A percentile compares a stretch with the other conserved stretches of the same genome.
Conservation (phyloP, 2,329 filamentous ascomycete genomes). For the Penicillium hordei region DNA sequence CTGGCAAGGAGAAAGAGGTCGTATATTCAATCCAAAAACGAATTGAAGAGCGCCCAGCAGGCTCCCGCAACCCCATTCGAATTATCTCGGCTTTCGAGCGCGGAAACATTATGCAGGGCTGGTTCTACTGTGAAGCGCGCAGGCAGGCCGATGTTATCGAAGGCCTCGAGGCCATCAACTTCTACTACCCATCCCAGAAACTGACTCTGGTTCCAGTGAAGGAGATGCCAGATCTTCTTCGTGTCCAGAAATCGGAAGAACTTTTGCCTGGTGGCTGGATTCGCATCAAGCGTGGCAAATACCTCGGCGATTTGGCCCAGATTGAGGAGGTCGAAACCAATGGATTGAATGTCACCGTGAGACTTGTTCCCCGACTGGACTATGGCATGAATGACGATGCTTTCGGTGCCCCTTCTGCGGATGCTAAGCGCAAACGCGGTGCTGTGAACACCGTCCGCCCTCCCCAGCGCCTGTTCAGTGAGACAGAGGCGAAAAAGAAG, state of each 20-base stretch:
- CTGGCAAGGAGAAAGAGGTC: conserved; percentile 92
- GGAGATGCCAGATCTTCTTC: conserved; percentile 95
- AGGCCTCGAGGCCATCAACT: conserved; percentile 78
- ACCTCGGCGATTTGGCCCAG: conserved; percentile 86
- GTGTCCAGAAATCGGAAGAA: conserved; percentile 80
- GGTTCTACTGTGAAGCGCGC: conserved; percentile 90
- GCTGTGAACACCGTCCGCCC: conserved; percentile 63
- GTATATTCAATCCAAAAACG: conserved; percentile 85
- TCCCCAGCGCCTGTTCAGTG: conserved; percentile 87
- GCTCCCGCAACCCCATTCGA: conserved; percentile 74
- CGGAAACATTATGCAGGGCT: conserved; percentile 84
- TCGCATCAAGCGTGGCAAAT: conserved; percentile 77
- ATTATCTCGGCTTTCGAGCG: conserved; percentile 93
- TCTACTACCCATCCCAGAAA: conserved; percentile 85
- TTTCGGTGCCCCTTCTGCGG: conserved; percentile 50
- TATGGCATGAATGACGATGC: conserved; percentile 85
- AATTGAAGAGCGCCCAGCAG: conserved; percentile 70
- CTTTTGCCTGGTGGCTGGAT: conserved; percentile 90
- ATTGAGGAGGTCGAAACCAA: conserved; percentile 92
- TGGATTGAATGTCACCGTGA: conserved; percentile 81
- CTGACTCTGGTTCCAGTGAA: conserved; percentile 90
- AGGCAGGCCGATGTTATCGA: conserved; percentile 81
- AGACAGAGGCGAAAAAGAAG: conserved; percentile 86
- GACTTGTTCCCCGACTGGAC: conserved; percentile 85
- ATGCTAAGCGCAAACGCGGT: conserved; percentile 77